phyloP scores from a whole-genome alignment of 768 basidiomycete species.

The Mycena maculata region DNA sequence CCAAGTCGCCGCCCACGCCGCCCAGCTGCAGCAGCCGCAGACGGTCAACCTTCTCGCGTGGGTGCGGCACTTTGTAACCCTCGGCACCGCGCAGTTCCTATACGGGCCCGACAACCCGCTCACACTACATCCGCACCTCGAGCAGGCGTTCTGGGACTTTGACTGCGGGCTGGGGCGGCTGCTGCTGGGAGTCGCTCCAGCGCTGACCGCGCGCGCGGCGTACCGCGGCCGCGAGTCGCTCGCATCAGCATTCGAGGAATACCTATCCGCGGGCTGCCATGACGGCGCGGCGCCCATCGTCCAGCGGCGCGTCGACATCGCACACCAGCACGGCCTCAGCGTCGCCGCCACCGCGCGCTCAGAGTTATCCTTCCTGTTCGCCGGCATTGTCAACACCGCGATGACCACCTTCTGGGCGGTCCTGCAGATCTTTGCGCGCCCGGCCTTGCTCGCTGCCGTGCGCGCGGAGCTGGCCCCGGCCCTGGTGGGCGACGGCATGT shows the following conservation, averaged over 20 bases:
- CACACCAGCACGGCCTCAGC: conserved; percentile 28
- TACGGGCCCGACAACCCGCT: conserved; percentile 31
- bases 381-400: conserved; percentile 31
- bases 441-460: conserved; percentile 22
- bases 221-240: conserved; percentile 25
- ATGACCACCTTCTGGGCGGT: conserved; percentile 30
- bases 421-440: conserved; percentile 22
- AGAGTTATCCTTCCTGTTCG: conserved; percentile 32
- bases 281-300: conserved; percentile 23
- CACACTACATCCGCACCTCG: conserved; percentile 16
- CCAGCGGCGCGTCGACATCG: conserved; percentile 22
- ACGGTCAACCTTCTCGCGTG: conserved; percentile 25
- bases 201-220: conserved; percentile 16
- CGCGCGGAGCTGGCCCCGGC: conserved; percentile 17
- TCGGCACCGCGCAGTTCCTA: conserved; percentile 25
- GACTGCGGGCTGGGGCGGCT: conserved; percentile 26
- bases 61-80: conserved; percentile 28
- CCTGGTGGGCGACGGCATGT: conserved; percentile 6
- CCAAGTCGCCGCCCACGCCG: conserved; percentile 3
- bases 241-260: conserved; percentile 22
- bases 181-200: conserved; percentile 20
- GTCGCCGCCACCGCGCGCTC: conserved; percentile 24
- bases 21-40: background rate
- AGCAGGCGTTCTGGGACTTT: conserved; percentile 32
- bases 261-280: conserved; percentile 23